These are phyloP conservation scores for Endotrypanum monterogeii DNA, from an alignment of 208 protist species.

Conservation along the genomic window DNA sequence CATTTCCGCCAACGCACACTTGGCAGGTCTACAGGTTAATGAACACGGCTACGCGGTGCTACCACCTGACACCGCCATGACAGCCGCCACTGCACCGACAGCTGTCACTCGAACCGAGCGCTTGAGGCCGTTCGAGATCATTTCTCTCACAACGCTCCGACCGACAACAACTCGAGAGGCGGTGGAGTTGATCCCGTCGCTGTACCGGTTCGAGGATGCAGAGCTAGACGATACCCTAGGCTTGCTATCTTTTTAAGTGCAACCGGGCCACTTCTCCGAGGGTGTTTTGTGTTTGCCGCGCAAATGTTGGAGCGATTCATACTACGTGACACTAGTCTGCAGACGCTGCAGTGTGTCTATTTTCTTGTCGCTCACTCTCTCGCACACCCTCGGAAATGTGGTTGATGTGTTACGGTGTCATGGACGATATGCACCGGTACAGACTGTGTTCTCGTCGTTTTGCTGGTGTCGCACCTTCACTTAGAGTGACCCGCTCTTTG, in stretches of 20 bases:
- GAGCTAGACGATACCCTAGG: slow-evolving; percentile 53
- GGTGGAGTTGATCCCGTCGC: slow-evolving; percentile 70
- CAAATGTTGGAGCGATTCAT: not conserved
- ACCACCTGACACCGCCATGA: slow-evolving; percentile 3
- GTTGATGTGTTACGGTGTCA: too few relatives aligned
- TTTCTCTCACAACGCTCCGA: slow-evolving; percentile 70
- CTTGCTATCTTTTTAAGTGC: slow-evolving; percentile 27
- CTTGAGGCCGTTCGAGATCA: slow-evolving; percentile 79
- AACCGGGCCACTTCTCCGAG: not conserved
- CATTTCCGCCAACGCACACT: slow-evolving; percentile 42
- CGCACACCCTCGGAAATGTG: too few relatives aligned
- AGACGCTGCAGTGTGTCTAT: too few relatives aligned
- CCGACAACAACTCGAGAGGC: slow-evolving; percentile 69
- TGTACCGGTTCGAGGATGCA: slow-evolving; percentile 67
- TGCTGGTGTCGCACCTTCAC: too few relatives aligned
- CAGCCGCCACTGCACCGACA: slow-evolving; percentile 7
- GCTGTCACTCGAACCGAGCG: slow-evolving; percentile 24
- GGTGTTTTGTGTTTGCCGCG: not conserved
- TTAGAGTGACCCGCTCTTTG: too few relatives aligned
- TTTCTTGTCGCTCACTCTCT: too few relatives aligned
- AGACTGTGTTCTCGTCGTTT: too few relatives aligned
- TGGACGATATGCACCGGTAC: too few relatives aligned
- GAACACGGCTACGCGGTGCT: slow-evolving; percentile 37
- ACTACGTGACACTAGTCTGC: not conserved
- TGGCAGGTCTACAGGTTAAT: slow-evolving; percentile 35